Percentiles rank a stretch among this genome's conserved stretches.
Evolutionary conservation across 768 basidiomycete species (phyloP).

Genomic region (Sistotremastrum niveocremeum): DNA sequence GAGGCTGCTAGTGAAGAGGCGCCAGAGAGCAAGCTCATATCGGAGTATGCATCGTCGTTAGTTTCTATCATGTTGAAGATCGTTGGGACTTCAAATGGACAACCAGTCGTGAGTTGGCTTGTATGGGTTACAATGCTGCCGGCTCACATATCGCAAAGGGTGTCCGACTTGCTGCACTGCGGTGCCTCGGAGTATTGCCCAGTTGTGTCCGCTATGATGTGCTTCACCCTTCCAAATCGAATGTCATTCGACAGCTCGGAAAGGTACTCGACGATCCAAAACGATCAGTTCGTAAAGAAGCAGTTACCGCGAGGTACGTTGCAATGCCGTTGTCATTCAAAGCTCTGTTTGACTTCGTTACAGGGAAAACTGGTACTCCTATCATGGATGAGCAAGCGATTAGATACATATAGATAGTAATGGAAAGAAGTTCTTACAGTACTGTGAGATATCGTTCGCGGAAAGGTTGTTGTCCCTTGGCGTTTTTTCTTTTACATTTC

Average conservation of each 20-base stretch:
- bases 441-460: conserved; percentile 49
- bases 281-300: conserved; percentile 69
- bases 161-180: conserved; percentile 63
- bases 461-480: conserved; percentile 70
- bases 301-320: conserved; percentile 60
- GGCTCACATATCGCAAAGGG: conserved; percentile 29
- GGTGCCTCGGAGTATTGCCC: conserved; percentile 63
- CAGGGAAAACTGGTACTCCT: no score
- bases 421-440: conserved; percentile 72
- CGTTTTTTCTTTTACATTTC: no score
- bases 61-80: conserved; percentile 61
- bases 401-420: conserved; percentile 58
- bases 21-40: conserved; percentile 26
- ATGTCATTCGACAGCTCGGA: conserved; percentile 61
- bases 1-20: conserved; percentile 47
- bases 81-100: conserved; percentile 33
- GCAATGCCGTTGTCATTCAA: background rate
- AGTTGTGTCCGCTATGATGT: conserved; percentile 66
- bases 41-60: conserved; percentile 60
- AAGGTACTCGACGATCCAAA: conserved; percentile 83
- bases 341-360: no score
- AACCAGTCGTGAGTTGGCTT: conserved; percentile 35
- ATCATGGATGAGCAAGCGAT: no score
- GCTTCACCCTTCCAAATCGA: conserved; percentile 66
- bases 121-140: background rate